Percentiles rank a stretch among this genome's conserved stretches.
Evolutionary conservation across 257 asterid genomes (phyloP).

Genomic region (Solanum dulcamara): DNA sequence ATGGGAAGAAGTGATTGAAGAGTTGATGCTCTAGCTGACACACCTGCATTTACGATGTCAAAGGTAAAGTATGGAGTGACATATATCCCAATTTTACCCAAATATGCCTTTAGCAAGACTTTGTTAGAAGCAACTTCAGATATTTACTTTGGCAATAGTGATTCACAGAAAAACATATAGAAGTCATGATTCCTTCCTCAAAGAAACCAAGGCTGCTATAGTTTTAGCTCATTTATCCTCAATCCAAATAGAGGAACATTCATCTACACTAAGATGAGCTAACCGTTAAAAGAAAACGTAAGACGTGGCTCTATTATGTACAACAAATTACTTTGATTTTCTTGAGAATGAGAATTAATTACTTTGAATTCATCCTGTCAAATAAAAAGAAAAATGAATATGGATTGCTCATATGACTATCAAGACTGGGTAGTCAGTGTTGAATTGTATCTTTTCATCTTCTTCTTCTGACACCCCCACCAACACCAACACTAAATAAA

Average conservation of each 20-base stretch:
- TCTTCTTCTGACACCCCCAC: not conserved
- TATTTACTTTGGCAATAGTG: not conserved
- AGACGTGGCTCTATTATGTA: not conserved
- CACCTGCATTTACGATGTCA: conserved; percentile 43
- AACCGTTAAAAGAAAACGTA: not conserved
- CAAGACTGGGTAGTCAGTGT: not conserved
- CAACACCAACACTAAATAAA: not conserved
- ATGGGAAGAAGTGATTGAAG: conserved; percentile 88
- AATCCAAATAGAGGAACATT: not conserved
- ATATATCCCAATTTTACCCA: not conserved
- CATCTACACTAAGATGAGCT: not conserved
- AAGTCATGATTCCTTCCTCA: not conserved
- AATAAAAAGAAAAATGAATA: not conserved
- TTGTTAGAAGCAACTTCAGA: not conserved
- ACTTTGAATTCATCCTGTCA: not conserved
- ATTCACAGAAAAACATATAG: not conserved
- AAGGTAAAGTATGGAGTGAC: not conserved
- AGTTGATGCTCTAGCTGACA: conserved; percentile 95
- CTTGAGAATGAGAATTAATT: not conserved
- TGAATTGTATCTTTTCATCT: not conserved
- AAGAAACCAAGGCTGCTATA: not conserved
- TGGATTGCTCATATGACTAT: not conserved
- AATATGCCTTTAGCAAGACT: not conserved
- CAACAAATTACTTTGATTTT: not conserved
- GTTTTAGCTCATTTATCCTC: not conserved